Conservation (phyloP, 225 moss, liverwort and hornwort species). For the Climacium dendroides region DNA sequence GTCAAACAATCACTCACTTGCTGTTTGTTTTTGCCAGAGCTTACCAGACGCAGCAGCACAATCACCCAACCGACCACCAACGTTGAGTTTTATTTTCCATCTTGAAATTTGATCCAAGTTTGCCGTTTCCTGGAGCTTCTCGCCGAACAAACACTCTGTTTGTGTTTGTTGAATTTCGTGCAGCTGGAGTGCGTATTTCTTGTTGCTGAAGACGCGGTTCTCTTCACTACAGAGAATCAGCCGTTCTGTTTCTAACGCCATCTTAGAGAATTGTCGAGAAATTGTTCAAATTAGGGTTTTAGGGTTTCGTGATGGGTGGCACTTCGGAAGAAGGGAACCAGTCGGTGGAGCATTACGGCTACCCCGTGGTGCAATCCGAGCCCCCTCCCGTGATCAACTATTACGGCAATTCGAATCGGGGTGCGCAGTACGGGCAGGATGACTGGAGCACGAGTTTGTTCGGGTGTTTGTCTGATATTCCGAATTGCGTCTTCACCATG, state of each 20-base stretch:
- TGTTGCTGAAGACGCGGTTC: background rate
- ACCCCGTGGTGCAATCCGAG: slow-evolving; percentile 24
- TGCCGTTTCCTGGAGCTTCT: background rate
- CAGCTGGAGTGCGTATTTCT: background rate
- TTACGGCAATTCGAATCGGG: background rate
- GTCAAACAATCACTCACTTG: background rate
- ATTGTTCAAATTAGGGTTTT: background rate
- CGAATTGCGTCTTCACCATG: slow-evolving; percentile 69
- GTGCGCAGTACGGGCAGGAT: background rate
- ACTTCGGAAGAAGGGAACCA: slow-evolving; percentile 1
- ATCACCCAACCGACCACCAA: background rate
- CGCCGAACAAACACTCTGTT: background rate
- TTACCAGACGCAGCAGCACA: too few relatives aligned
- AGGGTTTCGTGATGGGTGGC: slow-evolving; percentile 8
- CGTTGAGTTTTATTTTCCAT: background rate
- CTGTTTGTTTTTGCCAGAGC: background rate
- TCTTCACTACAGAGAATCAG: too few relatives aligned
- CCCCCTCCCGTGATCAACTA: slow-evolving; percentile 23
- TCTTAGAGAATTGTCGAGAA: background rate
- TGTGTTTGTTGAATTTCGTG: background rate
- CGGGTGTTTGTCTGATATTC: slow-evolving; percentile 60
- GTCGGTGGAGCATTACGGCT: slow-evolving; percentile 5
- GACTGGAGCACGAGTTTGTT: slow-evolving; percentile 73
- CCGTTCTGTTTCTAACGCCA: background rate
- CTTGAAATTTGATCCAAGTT: background rate